A percentile compares a stretch with the other conserved stretches of the same genome.
These are phyloP conservation scores for Barnettozyma populi DNA, from an alignment of 805 yeast species.

Conservation along the genomic window DNA sequence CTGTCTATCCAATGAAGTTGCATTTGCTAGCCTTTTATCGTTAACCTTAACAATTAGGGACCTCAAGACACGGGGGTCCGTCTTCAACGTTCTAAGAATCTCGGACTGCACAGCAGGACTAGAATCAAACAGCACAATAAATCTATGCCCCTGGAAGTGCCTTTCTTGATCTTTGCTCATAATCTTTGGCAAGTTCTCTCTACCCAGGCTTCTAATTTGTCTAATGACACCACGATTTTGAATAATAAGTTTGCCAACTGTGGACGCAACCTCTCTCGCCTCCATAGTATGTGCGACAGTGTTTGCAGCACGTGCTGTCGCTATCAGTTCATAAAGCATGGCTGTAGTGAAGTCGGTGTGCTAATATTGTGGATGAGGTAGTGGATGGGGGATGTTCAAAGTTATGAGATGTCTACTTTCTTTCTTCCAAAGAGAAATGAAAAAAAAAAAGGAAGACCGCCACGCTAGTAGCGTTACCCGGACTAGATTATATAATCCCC, in stretches of 20 bases:
- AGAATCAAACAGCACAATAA: conserved; percentile 80
- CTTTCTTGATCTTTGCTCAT: conserved; percentile 81
- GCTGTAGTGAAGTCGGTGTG: background rate
- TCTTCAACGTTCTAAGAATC: conserved; percentile 68
- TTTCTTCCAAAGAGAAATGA: background rate
- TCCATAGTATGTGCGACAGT: conserved; percentile 48
- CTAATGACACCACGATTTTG: conserved; percentile 93
- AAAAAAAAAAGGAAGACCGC: background rate
- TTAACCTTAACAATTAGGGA: conserved; percentile 65
- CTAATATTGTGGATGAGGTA: background rate
- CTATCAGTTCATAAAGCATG: conserved; percentile 88
- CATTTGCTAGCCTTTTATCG: conserved; percentile 45
- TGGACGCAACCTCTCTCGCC: conserved; percentile 58
- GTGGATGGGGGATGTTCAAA: too few relatives aligned
- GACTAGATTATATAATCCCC: background rate
- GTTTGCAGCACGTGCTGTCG: conserved; percentile 76
- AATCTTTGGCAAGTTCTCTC: conserved; percentile 71
- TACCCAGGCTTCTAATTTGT: conserved; percentile 73
- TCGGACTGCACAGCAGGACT: conserved; percentile 84
- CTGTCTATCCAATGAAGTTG: conserved; percentile 48
- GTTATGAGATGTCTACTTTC: background rate
- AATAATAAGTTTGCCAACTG: conserved; percentile 77
- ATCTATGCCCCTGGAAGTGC: conserved; percentile 88
- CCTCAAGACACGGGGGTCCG: conserved; percentile 89
- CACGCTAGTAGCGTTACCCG: background rate